A percentile compares a stretch with the other conserved stretches of the same genome.
phyloP scores from a whole-genome alignment of 257 asterid species.

The Phtheirospermum japonicum region DNA sequence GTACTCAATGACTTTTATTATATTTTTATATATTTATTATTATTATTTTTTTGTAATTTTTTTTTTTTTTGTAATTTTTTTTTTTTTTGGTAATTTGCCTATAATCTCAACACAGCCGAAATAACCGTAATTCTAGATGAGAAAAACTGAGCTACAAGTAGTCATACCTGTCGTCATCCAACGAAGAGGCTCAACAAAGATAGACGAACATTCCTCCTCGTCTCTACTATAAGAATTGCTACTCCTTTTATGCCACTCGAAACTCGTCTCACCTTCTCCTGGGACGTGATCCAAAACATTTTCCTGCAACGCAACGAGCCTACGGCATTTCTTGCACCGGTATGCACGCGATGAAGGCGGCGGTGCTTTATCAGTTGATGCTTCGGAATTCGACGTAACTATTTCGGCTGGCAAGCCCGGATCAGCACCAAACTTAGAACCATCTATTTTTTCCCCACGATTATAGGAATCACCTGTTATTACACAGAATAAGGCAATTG shows the following conservation, averaged over 20 bases:
- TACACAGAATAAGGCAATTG: constrained; percentile 16
- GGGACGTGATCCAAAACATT: constrained; percentile 84
- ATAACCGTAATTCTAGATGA: neutral
- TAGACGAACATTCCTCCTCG: constrained; percentile 70
- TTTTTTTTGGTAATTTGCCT: no score
- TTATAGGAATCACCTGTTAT: constrained; percentile 79
- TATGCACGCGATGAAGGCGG: constrained; percentile 46
- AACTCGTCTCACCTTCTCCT: constrained; percentile 88
- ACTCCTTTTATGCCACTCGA: constrained; percentile 84
- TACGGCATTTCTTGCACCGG: constrained; percentile 95
- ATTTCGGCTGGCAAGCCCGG: constrained; percentile 60
- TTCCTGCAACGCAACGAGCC: constrained; percentile 75
- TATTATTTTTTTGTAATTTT: no score
- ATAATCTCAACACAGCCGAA: neutral
- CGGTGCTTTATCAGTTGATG: constrained; percentile 34
- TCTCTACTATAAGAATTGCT: constrained; percentile 56
- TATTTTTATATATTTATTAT: no score
- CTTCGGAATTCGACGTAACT: constrained; percentile 43
- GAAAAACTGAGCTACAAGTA: no score
- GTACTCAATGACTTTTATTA: neutral
- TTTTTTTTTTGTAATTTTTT: no score
- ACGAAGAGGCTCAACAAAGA: constrained; percentile 93
- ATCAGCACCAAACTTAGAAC: constrained; percentile 75
- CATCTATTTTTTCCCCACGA: constrained; percentile 84
- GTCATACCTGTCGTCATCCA: constrained; percentile 93